These are phyloP conservation scores for Gamsiella multidivaricata DNA, from an alignment of 192 early-diverging fungal species.

Conservation along the genomic window DNA sequence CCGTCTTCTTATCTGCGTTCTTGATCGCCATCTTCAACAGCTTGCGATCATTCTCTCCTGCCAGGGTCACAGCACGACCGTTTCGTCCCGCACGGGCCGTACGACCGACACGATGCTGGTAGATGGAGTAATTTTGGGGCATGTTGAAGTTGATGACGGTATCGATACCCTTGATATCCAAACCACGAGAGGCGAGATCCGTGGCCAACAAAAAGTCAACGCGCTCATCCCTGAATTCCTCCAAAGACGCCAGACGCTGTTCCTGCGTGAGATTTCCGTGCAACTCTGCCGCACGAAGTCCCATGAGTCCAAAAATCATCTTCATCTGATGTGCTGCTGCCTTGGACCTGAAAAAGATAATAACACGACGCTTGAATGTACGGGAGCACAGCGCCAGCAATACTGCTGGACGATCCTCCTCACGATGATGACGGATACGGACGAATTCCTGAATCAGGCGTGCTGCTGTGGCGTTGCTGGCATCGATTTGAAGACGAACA, in stretches of 20 bases:
- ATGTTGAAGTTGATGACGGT: slow-evolving; percentile 99
- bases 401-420: slow-evolving; percentile 88
- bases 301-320: slow-evolving; percentile 92
- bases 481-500: slow-evolving; percentile 90
- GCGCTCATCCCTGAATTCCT: slow-evolving; percentile 86
- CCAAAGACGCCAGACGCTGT: slow-evolving; percentile 89
- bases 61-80: slow-evolving; percentile 89
- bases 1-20: slow-evolving; percentile 75
- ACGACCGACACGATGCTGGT: slow-evolving; percentile 95
- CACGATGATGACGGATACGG: slow-evolving; percentile 86
- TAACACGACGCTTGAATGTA: slow-evolving; percentile 81
- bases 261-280: slow-evolving; percentile 96
- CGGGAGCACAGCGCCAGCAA: slow-evolving; percentile 85
- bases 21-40: slow-evolving; percentile 94
- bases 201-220: slow-evolving; percentile 94
- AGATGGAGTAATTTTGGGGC: slow-evolving; percentile 91
- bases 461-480: slow-evolving; percentile 78
- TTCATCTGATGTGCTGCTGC: slow-evolving; percentile 98
- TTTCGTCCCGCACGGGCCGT: slow-evolving; percentile 92
- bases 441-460: slow-evolving; percentile 95
- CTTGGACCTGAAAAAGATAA: slow-evolving; percentile 96
- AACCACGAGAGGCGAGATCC: slow-evolving; percentile 95
- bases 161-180: slow-evolving; percentile 96
- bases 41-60: slow-evolving; percentile 93
- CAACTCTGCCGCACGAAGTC: slow-evolving; percentile 88